These are phyloP conservation scores for Fusarium virguliforme DNA, from an alignment of 2,329 filamentous ascomycete genomes.

Conservation along the genomic window DNA sequence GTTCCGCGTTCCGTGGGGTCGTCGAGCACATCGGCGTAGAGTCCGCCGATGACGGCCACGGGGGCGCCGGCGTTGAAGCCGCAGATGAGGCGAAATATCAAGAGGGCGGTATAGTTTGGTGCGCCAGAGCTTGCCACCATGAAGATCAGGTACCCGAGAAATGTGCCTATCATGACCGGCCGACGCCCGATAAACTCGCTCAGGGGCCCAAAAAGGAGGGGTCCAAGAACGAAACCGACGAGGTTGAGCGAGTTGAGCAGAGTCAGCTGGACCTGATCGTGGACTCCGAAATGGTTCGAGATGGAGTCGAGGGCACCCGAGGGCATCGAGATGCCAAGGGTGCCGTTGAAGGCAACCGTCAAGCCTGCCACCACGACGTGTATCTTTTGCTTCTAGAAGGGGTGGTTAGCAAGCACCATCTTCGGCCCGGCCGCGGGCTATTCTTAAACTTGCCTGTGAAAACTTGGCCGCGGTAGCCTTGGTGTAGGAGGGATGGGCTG, in stretches of 20 bases:
- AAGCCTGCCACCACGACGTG: slow-evolving; percentile 56
- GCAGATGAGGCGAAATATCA: slow-evolving; percentile 59
- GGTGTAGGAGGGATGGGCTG: not conserved
- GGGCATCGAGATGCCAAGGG: slow-evolving; percentile 57
- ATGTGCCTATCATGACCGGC: slow-evolving; percentile 55
- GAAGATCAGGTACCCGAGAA: slow-evolving; percentile 55
- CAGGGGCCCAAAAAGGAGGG: slow-evolving; percentile 55
- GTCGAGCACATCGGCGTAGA: slow-evolving; percentile 56
- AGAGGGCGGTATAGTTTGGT: slow-evolving; percentile 61
- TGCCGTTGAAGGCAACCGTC: slow-evolving; percentile 57
- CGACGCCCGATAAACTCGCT: slow-evolving; percentile 57
- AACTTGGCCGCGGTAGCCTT: slow-evolving; percentile 46
- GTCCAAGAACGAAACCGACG: slow-evolving; percentile 56
- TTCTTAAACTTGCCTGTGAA: slow-evolving; percentile 45
- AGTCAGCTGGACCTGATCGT: slow-evolving; percentile 49
- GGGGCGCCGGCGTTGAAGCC: slow-evolving; percentile 56
- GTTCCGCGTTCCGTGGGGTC: slow-evolving; percentile 53
- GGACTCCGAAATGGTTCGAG: slow-evolving; percentile 50
- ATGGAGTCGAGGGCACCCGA: slow-evolving; percentile 56
- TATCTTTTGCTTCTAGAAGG: slow-evolving; percentile 49
- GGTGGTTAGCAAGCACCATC: not conserved
- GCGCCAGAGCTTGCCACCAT: slow-evolving; percentile 58
- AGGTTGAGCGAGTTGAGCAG: slow-evolving; percentile 58
- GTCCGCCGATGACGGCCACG: slow-evolving; percentile 54
- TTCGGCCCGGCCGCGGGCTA: not conserved